Evolutionary conservation across 1,284 basidiomycete species (phyloP).

Genomic region (Ganoderma lucidum): DNA sequence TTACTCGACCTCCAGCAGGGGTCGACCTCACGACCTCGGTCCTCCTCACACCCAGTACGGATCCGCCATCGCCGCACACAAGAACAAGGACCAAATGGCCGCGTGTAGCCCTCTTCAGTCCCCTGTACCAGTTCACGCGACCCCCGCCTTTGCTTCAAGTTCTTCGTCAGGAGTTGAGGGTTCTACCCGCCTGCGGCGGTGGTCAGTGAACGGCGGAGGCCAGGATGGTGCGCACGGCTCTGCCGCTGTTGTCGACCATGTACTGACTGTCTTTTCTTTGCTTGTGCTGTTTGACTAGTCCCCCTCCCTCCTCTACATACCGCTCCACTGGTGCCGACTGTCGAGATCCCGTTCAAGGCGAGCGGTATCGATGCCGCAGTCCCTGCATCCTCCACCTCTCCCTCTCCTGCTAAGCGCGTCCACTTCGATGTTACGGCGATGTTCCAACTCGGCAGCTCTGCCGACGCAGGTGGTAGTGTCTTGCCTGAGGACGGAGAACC

Average conservation of each 20-base stretch:
- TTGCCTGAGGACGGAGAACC: no score
- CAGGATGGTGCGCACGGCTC: neutral
- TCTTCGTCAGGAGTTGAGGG: slow-evolving; percentile 1
- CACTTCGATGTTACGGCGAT: neutral
- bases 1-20: neutral
- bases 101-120: neutral
- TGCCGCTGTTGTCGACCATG: neutral
- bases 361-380: neutral
- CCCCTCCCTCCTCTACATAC: no score
- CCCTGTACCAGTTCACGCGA: no score
- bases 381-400: neutral
- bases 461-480: neutral
- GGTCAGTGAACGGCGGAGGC: neutral
- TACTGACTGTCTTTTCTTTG: neutral
- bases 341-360: neutral
- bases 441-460: neutral
- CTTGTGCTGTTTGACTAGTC: neutral
- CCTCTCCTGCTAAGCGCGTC: neutral
- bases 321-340: neutral
- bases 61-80: neutral
- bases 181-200: neutral
- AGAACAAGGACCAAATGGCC: neutral
- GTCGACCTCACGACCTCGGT: neutral
- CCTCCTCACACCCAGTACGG: neutral
- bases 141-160: neutral